These are phyloP conservation scores for Botrytis porri DNA, from an alignment of 2,329 filamentous ascomycete species.

Conservation along the genomic window DNA sequence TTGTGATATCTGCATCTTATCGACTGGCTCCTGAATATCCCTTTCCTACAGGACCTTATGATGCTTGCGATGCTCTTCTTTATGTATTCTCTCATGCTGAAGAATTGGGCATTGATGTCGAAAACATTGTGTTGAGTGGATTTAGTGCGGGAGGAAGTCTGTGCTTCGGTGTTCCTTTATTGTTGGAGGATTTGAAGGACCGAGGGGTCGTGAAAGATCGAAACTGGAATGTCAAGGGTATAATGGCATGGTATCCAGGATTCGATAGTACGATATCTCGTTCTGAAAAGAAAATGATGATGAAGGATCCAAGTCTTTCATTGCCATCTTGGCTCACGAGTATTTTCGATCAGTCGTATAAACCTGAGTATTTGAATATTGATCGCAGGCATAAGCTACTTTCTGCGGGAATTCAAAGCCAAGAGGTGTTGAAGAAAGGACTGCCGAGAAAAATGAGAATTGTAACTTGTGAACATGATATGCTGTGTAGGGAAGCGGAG, in stretches of 20 bases:
- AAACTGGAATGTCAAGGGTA: not conserved
- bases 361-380: conserved; percentile 21
- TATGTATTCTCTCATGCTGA: conserved; percentile 28
- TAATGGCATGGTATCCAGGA: conserved; percentile 8
- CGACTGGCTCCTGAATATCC: conserved; percentile 47
- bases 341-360: conserved; percentile 26
- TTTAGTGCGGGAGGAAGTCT: conserved; percentile 45
- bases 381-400: conserved; percentile 14
- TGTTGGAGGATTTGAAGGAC: conserved; percentile 20
- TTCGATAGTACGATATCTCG: conserved; percentile 22
- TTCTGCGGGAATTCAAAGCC: conserved; percentile 24
- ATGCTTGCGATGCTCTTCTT: conserved; percentile 49
- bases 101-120: conserved; percentile 25
- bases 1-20: conserved; percentile 45
- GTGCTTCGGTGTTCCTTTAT: conserved; percentile 21
- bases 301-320: not conserved
- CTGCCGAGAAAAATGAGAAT: conserved; percentile 28
- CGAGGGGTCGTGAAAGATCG: not conserved
- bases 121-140: conserved; percentile 44
- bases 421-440: conserved; percentile 24
- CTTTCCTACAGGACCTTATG: conserved; percentile 45
- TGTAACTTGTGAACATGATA: conserved; percentile 31
- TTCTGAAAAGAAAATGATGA: conserved; percentile 17
- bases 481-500: conserved; percentile 28
- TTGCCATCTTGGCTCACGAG: conserved; percentile 9